A percentile compares a stretch with the other conserved stretches of the same genome.
These are phyloP conservation scores for Cyathus striatus DNA, from an alignment of 768 basidiomycete species.

Conservation along the genomic window DNA sequence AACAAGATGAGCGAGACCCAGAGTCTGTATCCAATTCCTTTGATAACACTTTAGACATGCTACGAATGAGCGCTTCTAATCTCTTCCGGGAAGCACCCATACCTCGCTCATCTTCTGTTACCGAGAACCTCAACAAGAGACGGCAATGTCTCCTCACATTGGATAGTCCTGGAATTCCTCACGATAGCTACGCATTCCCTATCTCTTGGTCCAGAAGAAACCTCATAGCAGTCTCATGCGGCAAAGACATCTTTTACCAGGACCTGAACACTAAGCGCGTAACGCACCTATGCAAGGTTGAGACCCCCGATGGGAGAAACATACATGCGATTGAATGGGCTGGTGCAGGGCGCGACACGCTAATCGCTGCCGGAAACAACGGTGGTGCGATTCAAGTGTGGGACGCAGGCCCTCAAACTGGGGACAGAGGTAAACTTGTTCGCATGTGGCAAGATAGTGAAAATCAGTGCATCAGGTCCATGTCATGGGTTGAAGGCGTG, in stretches of 20 bases:
- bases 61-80: constrained; percentile 48
- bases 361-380: constrained; percentile 49
- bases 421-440: constrained; percentile 26
- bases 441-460: constrained; percentile 35
- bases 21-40: constrained; percentile 1
- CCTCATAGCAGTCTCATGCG: constrained; percentile 59
- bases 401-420: constrained; percentile 33
- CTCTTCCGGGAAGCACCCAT: constrained; percentile 33
- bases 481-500: constrained; percentile 57
- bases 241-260: constrained; percentile 55
- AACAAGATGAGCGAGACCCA: constrained; percentile 24
- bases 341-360: constrained; percentile 27
- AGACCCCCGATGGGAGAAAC: constrained; percentile 19
- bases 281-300: constrained; percentile 37
- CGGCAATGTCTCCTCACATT: constrained; percentile 53
- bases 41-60: constrained; percentile 36
- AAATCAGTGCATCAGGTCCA: constrained; percentile 16
- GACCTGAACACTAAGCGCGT: constrained; percentile 52
- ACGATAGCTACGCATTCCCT: constrained; percentile 49
- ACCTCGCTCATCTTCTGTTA: constrained; percentile 39
- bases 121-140: constrained; percentile 49
- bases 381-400: constrained; percentile 48
- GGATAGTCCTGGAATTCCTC: constrained; percentile 60
- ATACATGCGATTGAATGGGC: constrained; percentile 52
- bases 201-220: constrained; percentile 59